Evolutionary conservation across 257 asterid genomes (phyloP), one percentile per base, ranked within the genome.

Genomic region (Jacaranda mimosifolia): DNA sequence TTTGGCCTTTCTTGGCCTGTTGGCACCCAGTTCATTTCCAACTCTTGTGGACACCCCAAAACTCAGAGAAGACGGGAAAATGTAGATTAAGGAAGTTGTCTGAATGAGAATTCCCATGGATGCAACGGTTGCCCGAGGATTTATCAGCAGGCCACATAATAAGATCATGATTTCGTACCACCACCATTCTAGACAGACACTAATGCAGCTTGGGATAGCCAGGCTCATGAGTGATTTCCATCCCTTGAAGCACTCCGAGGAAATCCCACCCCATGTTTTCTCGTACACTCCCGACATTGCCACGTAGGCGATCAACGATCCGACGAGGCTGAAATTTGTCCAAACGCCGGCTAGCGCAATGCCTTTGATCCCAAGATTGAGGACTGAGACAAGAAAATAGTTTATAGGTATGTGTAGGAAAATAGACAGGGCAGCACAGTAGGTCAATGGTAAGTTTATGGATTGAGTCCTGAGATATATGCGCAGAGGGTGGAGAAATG

Each of bases 171-270:
- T 80, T 55, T 89, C 94, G 39, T 89, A 85, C 94, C 91, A 89
- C 93, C 93, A 89, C 93, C 93, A 89, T 63, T 87, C 93, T 7
- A 89, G 66, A 38, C 93, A 89, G 4, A 87, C 94, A 17, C 92
- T 84, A 0, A 89, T 38, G 80, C 92, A 89, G 79, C 90, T 85
- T 1, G 94, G 92, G n/a, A 89, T 72, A 0, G 94, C 87, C 0
- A 89, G 72, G 51, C 76, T 84, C 0, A 80, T 4, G 0, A 89
- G 82, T 9, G 85, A 49, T n/a, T 52, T 42, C 89, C 91, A 87
- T 3, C 76, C 86, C 7, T 21, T 77, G 0, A 86, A 66, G 51
- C 91, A 82, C 2, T 86, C 91, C 0, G 6, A 13, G 5, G 90
- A 82, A 38, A 89, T 1, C 3, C 86, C 82, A 1, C 46, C 38